These are phyloP conservation scores for Curvularia sp. DNA, from an alignment of 2,329 filamentous ascomycete species.

Conservation along the genomic window DNA sequence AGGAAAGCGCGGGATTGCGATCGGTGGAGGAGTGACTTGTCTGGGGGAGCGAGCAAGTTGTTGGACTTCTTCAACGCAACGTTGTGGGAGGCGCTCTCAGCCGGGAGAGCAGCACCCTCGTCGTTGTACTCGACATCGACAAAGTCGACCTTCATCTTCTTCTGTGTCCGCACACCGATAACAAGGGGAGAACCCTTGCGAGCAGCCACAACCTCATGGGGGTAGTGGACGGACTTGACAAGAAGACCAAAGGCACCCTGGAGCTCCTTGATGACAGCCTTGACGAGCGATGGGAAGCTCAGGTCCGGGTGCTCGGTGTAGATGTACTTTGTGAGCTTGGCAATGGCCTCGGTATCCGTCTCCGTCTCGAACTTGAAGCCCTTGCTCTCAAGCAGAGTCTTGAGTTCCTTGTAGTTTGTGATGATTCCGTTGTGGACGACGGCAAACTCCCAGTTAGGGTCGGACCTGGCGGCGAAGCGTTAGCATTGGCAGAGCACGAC, in stretches of 20 bases:
- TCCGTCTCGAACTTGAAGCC: constrained; percentile 99
- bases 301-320: constrained; percentile 93
- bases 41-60: constrained; percentile 77
- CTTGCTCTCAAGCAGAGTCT: constrained; percentile 89
- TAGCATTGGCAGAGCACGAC: constrained; percentile 20
- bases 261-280: constrained; percentile 97
- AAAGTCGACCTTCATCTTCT: constrained; percentile 99
- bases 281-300: constrained; percentile 94
- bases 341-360: constrained; percentile 99
- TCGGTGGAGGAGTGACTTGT: constrained; percentile 97
- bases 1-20: constrained; percentile 99
- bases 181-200: constrained; percentile 98
- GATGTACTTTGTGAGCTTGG: constrained; percentile 97
- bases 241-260: constrained; percentile 97
- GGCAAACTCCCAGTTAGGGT: constrained; percentile 93
- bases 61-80: constrained; percentile 87
- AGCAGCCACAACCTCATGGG: constrained; percentile 95
- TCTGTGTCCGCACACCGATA: constrained; percentile 94
- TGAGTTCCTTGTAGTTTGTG: constrained; percentile 99
- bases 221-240: constrained; percentile 98
- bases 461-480: constrained; percentile 69
- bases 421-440: constrained; percentile 99
- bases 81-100: constrained; percentile 95
- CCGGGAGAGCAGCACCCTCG: constrained; percentile 77
- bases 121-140: constrained; percentile 98